These are phyloP conservation scores for Mesotaenium endlicherianum DNA, from an alignment of 139 green algal species.

Conservation along the genomic window DNA sequence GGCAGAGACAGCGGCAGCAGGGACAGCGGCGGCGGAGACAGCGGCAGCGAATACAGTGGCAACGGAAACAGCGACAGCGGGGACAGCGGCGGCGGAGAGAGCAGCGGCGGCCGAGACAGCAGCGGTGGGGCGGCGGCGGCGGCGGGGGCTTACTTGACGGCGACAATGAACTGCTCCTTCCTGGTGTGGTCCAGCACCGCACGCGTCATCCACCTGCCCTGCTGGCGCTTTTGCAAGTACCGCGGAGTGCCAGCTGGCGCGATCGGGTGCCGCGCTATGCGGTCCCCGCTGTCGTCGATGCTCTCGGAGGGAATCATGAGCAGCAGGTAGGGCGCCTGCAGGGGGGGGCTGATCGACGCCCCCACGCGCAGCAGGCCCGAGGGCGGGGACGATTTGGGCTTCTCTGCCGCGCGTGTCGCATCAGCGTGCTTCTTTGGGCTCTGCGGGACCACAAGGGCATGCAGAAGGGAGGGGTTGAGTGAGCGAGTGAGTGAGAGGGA, in stretches of 20 bases:
- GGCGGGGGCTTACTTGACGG: background rate
- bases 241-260: no score
- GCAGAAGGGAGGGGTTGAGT: background rate
- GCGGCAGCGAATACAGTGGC: no score
- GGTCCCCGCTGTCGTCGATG: conserved; percentile 13
- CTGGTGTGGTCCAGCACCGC: conserved; percentile 12
- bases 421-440: no score
- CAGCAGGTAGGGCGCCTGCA: conserved; percentile 7
- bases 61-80: no score
- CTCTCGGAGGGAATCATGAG: background rate
- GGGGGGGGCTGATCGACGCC: background rate
- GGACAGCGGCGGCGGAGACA: no score
- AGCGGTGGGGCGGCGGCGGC: no score
- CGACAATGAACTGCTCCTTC: background rate
- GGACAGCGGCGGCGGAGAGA: no score
- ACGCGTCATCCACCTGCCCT: conserved; percentile 9
- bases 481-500: background rate
- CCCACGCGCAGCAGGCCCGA: background rate
- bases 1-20: no score
- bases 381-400: no score
- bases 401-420: no score
- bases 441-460: background rate
- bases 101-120: no score
- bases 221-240: background rate
- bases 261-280: no score